These are phyloP conservation scores for Tuber microsphaerosporum DNA, from an alignment of 495 filamentous ascomycete species.

Conservation along the genomic window DNA sequence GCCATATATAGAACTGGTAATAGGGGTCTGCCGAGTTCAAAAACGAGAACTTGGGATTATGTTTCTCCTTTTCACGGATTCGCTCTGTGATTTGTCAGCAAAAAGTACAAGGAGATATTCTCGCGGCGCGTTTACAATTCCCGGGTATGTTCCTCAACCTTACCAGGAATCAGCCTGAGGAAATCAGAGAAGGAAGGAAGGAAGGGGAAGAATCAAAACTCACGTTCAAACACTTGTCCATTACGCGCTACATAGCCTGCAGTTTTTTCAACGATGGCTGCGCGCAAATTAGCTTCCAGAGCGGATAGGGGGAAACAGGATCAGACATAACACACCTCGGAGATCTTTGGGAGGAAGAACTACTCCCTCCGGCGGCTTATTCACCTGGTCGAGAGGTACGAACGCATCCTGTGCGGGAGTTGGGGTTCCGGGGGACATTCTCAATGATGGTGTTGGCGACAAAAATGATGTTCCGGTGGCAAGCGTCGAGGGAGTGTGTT, in stretches of 20 bases:
- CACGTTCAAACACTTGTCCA: conserved; percentile 72
- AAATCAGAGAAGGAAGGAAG: conserved; percentile 20
- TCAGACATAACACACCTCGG: conserved; percentile 49
- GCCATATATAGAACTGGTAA: conserved; percentile 81
- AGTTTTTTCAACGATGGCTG: conserved; percentile 84
- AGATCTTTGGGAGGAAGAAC: conserved; percentile 81
- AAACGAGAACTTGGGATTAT: conserved; percentile 88
- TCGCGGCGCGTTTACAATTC: conserved; percentile 3
- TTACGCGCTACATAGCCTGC: conserved; percentile 86
- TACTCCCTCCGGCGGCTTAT: conserved; percentile 72
- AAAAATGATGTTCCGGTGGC: conserved; percentile 1
- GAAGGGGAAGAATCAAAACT: conserved; percentile 27
- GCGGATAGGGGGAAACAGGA: conserved; percentile 9
- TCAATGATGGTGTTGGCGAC: not conserved
- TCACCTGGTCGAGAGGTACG: conserved; percentile 44
- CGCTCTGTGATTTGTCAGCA: conserved; percentile 46
- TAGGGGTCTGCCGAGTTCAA: conserved; percentile 75
- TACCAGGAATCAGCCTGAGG: conserved; percentile 38
- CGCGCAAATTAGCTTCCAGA: conserved; percentile 40
- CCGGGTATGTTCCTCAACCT: conserved; percentile 29
- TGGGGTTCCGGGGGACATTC: conserved; percentile 6
- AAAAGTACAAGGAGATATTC: conserved; percentile 14
- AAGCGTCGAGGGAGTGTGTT: not conserved
- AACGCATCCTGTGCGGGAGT: conserved; percentile 22
- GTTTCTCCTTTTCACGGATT: conserved; percentile 75